Percentiles rank a stretch among this genome's conserved stretches.
phyloP scores from a whole-genome alignment of 306 rosid genomes.

The Styphnolobium japonicum region DNA sequence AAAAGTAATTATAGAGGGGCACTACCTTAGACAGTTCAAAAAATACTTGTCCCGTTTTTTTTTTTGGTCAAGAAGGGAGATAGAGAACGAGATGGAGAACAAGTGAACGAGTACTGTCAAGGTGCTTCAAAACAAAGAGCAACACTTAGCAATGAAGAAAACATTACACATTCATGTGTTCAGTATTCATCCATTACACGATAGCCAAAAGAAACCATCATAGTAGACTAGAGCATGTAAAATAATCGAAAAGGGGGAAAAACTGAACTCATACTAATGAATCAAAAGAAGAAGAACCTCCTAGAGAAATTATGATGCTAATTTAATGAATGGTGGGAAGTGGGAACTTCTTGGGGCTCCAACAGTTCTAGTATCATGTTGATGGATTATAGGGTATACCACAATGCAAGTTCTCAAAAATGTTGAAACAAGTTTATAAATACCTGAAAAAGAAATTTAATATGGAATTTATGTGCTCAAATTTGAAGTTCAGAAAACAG shows the following conservation, averaged over 20 bases:
- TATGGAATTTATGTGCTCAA: constrained; percentile 17
- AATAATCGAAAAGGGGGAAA: neutral
- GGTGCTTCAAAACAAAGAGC: constrained; percentile 15
- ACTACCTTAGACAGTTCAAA: neutral
- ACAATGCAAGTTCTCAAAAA: neutral
- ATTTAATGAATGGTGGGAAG: neutral
- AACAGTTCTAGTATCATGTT: neutral
- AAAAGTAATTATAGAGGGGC: constrained; percentile 26
- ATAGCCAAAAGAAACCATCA: constrained; percentile 23
- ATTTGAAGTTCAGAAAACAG: neutral
- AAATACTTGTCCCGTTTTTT: neutral
- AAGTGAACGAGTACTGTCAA: neutral
- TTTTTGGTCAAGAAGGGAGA: neutral
- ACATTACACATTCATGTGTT: neutral
- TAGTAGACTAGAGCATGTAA: neutral
- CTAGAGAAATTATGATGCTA: neutral
- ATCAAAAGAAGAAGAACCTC: constrained; percentile 4
- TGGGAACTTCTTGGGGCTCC: neutral
- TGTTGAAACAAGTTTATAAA: neutral
- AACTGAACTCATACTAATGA: neutral
- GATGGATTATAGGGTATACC: neutral
- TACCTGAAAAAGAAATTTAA: neutral
- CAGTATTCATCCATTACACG: constrained; percentile 5
- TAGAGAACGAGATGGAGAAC: constrained; percentile 1
- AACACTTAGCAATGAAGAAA: constrained; percentile 16